These are phyloP conservation scores for Canna indica DNA, from an alignment of 176 grass and related monocot species.

Conservation along the genomic window DNA sequence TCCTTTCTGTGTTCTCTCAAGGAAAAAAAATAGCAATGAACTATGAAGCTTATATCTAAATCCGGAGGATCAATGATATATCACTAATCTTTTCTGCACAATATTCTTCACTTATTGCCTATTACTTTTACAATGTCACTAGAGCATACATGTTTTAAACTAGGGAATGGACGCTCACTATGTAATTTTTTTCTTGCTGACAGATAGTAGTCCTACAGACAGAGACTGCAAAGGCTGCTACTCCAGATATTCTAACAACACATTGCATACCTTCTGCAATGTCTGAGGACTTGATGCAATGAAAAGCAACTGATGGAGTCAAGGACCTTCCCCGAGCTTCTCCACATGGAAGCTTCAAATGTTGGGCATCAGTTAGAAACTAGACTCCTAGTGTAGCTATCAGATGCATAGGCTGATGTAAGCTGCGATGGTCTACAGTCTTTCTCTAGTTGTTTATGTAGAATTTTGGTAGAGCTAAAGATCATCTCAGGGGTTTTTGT, in stretches of 20 bases:
- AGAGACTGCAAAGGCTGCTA: conserved; percentile 77
- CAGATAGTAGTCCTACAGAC: conserved; percentile 81
- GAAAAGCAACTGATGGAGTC: conserved; percentile 4
- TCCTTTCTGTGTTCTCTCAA: too few species aligned
- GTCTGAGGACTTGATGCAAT: conserved; percentile 72
- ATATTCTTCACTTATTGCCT: too few species aligned
- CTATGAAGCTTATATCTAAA: too few species aligned
- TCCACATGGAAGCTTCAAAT: background rate
- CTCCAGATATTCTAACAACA: conserved; percentile 70
- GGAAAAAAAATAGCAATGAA: too few species aligned
- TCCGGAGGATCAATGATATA: too few species aligned
- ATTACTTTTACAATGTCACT: background rate
- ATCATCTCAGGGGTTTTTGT: too few species aligned
- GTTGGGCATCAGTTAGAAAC: background rate
- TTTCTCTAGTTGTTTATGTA: too few species aligned
- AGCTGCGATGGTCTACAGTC: too few species aligned
- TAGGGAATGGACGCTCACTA: background rate
- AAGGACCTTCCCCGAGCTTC: background rate
- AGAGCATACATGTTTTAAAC: background rate
- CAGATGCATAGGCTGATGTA: too few species aligned
- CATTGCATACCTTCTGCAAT: conserved; percentile 95
- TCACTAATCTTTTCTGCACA: too few species aligned
- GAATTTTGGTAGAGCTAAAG: too few species aligned
- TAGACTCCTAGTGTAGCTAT: background rate
- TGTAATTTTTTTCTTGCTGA: conserved; percentile 17